Percentiles rank a stretch among this genome's conserved stretches.
Conservation (phyloP, 225 moss, liverwort and hornwort genomes). For the Marchantia polymorpha region DNA sequence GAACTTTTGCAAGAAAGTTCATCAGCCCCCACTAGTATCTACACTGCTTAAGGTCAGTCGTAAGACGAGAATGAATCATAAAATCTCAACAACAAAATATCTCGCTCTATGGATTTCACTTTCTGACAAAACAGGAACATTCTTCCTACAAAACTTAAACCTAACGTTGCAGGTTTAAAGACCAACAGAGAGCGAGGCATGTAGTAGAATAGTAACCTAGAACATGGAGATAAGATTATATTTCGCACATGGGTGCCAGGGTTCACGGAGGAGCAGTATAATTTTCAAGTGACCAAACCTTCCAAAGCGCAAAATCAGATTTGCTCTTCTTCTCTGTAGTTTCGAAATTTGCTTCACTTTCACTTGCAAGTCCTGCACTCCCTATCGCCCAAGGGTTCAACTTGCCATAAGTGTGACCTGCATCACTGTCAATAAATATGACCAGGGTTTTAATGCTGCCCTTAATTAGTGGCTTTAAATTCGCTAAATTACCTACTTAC, state of each 20-base stretch:
- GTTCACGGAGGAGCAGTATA: no score
- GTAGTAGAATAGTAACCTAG: not conserved
- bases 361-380: constrained; percentile 77
- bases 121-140: not conserved
- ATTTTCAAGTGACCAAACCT: constrained; percentile 49
- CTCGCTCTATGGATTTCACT: not conserved
- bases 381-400: constrained; percentile 94
- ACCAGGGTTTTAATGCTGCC: not conserved
- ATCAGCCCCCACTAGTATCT: no score
- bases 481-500: not conserved
- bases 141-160: not conserved
- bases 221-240: no score
- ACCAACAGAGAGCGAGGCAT: not conserved
- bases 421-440: constrained; percentile 48
- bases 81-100: not conserved
- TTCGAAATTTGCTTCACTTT: constrained; percentile 90
- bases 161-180: not conserved
- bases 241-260: no score
- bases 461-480: not conserved
- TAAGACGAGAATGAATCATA: not conserved
- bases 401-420: constrained; percentile 88
- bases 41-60: no score
- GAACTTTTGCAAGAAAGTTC: no score
- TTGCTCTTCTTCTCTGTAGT: constrained; percentile 70
- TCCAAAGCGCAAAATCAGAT: constrained; percentile 96